Conservation (phyloP, 2,329 filamentous ascomycete genomes). For the Cercospora beticola region DNA sequence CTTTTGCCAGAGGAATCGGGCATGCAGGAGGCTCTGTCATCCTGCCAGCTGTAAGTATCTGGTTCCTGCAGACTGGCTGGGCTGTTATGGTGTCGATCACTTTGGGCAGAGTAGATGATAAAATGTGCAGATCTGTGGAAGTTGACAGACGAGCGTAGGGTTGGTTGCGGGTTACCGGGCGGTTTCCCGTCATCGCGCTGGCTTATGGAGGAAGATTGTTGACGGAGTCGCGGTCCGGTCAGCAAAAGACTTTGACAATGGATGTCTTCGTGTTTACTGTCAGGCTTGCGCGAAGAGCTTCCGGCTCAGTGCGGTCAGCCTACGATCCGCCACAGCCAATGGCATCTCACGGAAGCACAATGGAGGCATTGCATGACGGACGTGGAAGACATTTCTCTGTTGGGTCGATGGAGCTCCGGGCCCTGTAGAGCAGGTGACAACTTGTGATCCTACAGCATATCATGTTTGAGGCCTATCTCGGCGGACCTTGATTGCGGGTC, state of each 20-base stretch:
- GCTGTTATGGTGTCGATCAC: not conserved
- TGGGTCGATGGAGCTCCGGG: not conserved
- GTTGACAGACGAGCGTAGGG: not conserved
- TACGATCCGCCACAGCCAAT: not conserved
- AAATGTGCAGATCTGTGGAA: not conserved
- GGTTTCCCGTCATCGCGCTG: not conserved
- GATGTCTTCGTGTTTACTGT: not conserved
- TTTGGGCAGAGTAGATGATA: not conserved
- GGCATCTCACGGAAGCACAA: not conserved
- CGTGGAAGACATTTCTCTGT: not conserved
- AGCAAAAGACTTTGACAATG: not conserved
- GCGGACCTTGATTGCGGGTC: not conserved
- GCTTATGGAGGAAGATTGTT: not conserved
- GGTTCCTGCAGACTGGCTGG: not conserved
- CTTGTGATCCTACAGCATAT: not conserved
- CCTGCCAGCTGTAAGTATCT: not conserved
- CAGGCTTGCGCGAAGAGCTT: not conserved
- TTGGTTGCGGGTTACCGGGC: not conserved
- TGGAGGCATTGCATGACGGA: not conserved
- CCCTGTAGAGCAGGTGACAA: not conserved
- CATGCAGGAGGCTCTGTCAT: slow-evolving; percentile 3
- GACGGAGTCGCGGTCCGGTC: not conserved
- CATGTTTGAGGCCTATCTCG: not conserved
- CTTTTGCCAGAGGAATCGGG: not conserved
- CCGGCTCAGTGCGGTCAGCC: not conserved